Conservation (phyloP, 2,329 filamentous ascomycete species). For the Didymella sp. region DNA sequence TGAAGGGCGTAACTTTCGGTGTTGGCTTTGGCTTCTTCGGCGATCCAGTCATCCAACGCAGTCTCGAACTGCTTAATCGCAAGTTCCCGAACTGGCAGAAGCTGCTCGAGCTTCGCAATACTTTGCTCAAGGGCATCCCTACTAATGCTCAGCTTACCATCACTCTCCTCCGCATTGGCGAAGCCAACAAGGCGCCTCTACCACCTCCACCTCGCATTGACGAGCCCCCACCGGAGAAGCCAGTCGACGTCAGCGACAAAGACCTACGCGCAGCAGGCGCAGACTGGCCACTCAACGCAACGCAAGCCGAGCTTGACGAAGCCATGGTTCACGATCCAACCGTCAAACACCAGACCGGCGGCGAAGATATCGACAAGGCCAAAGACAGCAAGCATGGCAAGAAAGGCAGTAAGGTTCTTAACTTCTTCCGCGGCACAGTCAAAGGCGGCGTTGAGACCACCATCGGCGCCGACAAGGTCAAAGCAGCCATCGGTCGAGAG, state of each 20-base stretch:
- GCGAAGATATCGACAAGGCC: conserved; percentile 60
- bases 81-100: conserved; percentile 76
- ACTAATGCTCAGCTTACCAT: conserved; percentile 86
- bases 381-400: conserved; percentile 57
- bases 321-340: conserved; percentile 61
- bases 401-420: conserved; percentile 61
- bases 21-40: conserved; percentile 81
- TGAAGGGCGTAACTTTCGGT: conserved; percentile 70
- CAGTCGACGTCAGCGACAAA: conserved; percentile 58
- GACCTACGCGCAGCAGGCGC: conserved; percentile 61
- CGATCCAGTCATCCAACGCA: conserved; percentile 72
- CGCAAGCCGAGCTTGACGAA: conserved; percentile 68
- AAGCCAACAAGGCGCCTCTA: conserved; percentile 79
- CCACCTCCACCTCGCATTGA: conserved; percentile 63
- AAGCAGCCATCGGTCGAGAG: conserved; percentile 67
- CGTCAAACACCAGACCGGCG: conserved; percentile 57
- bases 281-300: conserved; percentile 66
- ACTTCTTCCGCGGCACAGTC: conserved; percentile 72
- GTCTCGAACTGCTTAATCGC: conserved; percentile 65
- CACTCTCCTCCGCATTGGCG: conserved; percentile 80
- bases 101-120: conserved; percentile 75
- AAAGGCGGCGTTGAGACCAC: conserved; percentile 76
- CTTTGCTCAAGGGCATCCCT: conserved; percentile 79
- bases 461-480: conserved; percentile 73
- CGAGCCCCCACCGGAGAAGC: conserved; percentile 57